Evolutionary conservation across 805 yeast genomes (phyloP), one percentile per base, ranked within the genome.

Genomic region (Kluyveromyces starmeri): DNA sequence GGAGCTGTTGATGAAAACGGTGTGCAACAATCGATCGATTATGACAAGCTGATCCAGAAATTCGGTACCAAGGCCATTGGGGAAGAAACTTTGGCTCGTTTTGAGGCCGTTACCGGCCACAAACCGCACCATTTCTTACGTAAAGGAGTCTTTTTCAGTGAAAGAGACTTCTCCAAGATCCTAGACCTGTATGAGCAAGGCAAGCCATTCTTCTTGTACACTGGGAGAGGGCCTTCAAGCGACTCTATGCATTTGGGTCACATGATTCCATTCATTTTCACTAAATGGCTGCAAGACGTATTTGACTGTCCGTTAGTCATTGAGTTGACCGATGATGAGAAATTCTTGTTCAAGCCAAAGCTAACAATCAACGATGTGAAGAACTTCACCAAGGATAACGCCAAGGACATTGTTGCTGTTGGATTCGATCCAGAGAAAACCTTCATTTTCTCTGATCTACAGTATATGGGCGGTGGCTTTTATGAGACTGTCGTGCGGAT

Each of bases 271-370:
- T 92, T 92, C 55, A 61, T 82, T 20, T 92, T 92, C 67, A 92
- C 98, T 37, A 86, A 88, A 61, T 92, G 97, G 97, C 70, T 92
- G 50, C 98, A 92, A 61, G 96, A 89, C 29, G 97, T 89, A 2
- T 92, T 92, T 58, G 97, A 92, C 56, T 96, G 75, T 39, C 97
- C 98, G 14, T 69, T 92, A 43, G 94, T 92, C 24, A 77, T 92
- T 47, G 96, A 92, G 61, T 64, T 85, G 62, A 88, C 96, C 3
- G 98, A 92, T 58, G 98, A 92, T 59, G 98, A 92, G 61, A 92
- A 92, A 66, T 92, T 92, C 59, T 62, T 92, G 50, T 92, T 92
- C 71, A 92, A 92, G 64, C 96, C 71, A 46, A 80, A 83, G 53
- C 71, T 92, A 50, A 82, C 89, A 16, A 82, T 92, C 42, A 83